Percentiles rank a stretch among this genome's conserved stretches.
These are phyloP conservation scores for Aspergillus leporis DNA, from an alignment of 495 filamentous ascomycete species.

Conservation along the genomic window DNA sequence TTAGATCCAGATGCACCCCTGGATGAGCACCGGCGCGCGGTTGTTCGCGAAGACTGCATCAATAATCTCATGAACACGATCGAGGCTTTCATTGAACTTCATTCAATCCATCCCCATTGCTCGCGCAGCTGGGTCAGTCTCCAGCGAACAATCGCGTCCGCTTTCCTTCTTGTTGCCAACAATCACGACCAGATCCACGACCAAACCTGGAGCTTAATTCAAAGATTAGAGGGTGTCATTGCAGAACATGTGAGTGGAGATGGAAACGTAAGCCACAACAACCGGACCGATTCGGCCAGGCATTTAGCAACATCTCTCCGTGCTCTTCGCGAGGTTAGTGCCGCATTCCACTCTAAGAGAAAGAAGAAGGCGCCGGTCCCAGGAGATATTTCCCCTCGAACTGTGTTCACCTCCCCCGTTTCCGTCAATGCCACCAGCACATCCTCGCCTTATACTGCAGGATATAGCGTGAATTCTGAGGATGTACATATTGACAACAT, in stretches of 20 bases:
- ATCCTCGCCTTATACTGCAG: conserved; percentile 15
- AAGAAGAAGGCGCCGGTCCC: conserved; percentile 7
- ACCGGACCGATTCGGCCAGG: conserved; percentile 40
- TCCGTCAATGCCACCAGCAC: conserved; percentile 20
- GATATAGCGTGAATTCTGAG: conserved; percentile 10
- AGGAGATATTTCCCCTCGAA: conserved; percentile 19
- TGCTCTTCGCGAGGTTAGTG: conserved; percentile 41
- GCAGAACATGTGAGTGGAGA: conserved; percentile 45
- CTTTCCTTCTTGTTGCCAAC: conserved; percentile 46
- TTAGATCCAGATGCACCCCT: conserved; percentile 47
- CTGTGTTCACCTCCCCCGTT: conserved; percentile 29
- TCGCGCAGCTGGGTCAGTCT: conserved; percentile 51
- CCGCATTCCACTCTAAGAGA: conserved; percentile 29
- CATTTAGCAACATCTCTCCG: conserved; percentile 43
- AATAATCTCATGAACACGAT: conserved; percentile 42
- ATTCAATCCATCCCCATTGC: conserved; percentile 39
- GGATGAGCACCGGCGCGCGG: conserved; percentile 31
- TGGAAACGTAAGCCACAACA: conserved; percentile 29
- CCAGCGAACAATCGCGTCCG: conserved; percentile 48
- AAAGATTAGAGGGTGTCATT: conserved; percentile 40
- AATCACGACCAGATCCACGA: conserved; percentile 36
- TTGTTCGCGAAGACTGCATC: conserved; percentile 49
- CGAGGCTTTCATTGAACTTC: conserved; percentile 47
- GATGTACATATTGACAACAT: conserved; percentile 24
- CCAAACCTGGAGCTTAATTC: conserved; percentile 40